Conservation (phyloP, 225 moss, liverwort and hornwort genomes). For the Ulota crispa region DNA sequence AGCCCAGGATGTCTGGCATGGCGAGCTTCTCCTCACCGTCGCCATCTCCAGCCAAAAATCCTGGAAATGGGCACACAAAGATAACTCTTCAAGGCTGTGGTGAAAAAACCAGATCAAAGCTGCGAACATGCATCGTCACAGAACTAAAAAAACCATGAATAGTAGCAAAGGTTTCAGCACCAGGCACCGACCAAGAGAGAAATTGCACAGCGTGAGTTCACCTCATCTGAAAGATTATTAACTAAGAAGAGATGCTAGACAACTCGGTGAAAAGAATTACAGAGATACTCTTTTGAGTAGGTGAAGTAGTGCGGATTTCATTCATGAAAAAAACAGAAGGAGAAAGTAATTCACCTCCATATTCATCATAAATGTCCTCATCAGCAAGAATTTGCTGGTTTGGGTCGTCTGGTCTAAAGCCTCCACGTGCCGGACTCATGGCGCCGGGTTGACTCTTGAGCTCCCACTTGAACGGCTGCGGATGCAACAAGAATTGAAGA, state of each 20-base stretch:
- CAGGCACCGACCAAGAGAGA: background rate
- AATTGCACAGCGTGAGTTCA: background rate
- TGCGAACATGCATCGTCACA: background rate
- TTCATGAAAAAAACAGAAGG: background rate
- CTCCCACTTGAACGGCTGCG: constrained; percentile 89
- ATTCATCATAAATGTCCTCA: constrained; percentile 98
- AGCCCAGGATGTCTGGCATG: constrained; percentile 78
- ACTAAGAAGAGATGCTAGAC: constrained; percentile 1
- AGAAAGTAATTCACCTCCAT: constrained; percentile 61
- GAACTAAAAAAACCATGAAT: background rate
- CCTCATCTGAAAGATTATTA: background rate
- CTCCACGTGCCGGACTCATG: constrained; percentile 95
- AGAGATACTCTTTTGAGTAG: background rate
- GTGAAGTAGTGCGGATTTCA: background rate
- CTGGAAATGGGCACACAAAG: constrained; percentile 37
- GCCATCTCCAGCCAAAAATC: constrained; percentile 77
- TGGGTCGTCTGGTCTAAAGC: constrained; percentile 87
- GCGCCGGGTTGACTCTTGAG: constrained; percentile 92
- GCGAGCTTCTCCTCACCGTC: constrained; percentile 52
- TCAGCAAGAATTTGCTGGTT: constrained; percentile 99
- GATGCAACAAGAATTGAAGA: background rate
- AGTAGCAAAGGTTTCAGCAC: background rate
- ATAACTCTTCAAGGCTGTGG: background rate
- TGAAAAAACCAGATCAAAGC: background rate
- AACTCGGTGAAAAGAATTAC: constrained; percentile 2